Evolutionary conservation across 345 rosid species (phyloP).

Genomic region (Melaleuca alternifolia): DNA sequence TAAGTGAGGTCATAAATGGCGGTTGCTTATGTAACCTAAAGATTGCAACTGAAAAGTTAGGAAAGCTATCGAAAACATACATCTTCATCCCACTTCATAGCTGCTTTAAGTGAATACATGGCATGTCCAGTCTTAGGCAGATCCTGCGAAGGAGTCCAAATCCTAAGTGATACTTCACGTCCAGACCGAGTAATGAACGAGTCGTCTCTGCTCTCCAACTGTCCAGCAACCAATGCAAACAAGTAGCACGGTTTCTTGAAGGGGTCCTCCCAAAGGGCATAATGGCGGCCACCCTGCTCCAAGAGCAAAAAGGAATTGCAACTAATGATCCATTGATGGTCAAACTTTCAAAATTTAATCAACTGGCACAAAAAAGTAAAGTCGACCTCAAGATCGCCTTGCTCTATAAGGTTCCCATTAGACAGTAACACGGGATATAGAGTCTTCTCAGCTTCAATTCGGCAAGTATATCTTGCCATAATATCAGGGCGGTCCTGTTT

Average conservation of each 20-base stretch:
- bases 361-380: neutral
- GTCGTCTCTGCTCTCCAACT: slow-evolving; percentile 86
- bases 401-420: slow-evolving; percentile 83
- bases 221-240: slow-evolving; percentile 95
- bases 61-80: slow-evolving; percentile 27
- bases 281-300: slow-evolving; percentile 81
- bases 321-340: neutral
- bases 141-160: slow-evolving; percentile 96
- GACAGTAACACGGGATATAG: slow-evolving; percentile 82
- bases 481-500: slow-evolving; percentile 93
- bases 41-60: neutral
- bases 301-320: neutral
- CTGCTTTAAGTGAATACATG: slow-evolving; percentile 93
- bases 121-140: slow-evolving; percentile 93
- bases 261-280: slow-evolving; percentile 93
- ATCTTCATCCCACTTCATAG: slow-evolving; percentile 99
- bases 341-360: neutral
- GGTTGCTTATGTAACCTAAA: neutral
- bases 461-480: slow-evolving; percentile 90
- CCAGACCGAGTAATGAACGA: slow-evolving; percentile 69
- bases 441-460: slow-evolving; percentile 85
- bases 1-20: neutral
- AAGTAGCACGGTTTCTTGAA: slow-evolving; percentile 96
- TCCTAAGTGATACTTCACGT: slow-evolving; percentile 66
- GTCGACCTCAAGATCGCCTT: slow-evolving; percentile 72